Conservation (phyloP, 1,284 basidiomycete genomes). For the Quambalaria eucalypti region DNA sequence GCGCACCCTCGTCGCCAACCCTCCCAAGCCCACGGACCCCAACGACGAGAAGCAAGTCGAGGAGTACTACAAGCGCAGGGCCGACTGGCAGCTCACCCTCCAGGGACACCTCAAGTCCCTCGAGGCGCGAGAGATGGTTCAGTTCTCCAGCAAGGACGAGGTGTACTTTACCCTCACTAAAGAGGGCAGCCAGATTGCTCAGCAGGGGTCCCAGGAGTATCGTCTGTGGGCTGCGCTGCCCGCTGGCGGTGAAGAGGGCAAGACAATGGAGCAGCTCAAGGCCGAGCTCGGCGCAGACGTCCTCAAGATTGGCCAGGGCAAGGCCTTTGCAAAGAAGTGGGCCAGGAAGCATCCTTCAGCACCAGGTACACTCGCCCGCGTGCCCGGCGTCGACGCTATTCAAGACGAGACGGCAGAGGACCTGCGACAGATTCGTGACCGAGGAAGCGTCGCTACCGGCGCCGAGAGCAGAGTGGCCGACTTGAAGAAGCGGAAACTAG, state of each 20-base stretch:
- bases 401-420: constrained; percentile 54
- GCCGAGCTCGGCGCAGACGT: constrained; percentile 36
- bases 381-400: constrained; percentile 52
- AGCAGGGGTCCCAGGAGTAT: constrained; percentile 37
- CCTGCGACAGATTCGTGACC: constrained; percentile 64
- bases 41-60: neutral
- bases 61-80: constrained; percentile 26
- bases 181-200: constrained; percentile 15
- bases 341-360: constrained; percentile 72
- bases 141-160: constrained; percentile 28
- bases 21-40: neutral
- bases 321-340: constrained; percentile 97
- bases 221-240: constrained; percentile 38
- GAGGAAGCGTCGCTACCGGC: constrained; percentile 56
- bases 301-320: constrained; percentile 63
- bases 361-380: neutral
- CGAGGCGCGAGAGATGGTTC: constrained; percentile 36
- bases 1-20: neutral
- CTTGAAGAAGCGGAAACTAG: constrained; percentile 81
- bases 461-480: constrained; percentile 49
- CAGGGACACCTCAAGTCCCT: constrained; percentile 39
- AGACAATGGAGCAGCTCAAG: constrained; percentile 30
- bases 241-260: constrained; percentile 23
- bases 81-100: constrained; percentile 41
- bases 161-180: constrained; percentile 16